A percentile compares a stretch with the other conserved stretches of the same genome.
Conservation (phyloP, 2,329 filamentous ascomycete genomes). For the Arthrobotrys entomopaga region DNA sequence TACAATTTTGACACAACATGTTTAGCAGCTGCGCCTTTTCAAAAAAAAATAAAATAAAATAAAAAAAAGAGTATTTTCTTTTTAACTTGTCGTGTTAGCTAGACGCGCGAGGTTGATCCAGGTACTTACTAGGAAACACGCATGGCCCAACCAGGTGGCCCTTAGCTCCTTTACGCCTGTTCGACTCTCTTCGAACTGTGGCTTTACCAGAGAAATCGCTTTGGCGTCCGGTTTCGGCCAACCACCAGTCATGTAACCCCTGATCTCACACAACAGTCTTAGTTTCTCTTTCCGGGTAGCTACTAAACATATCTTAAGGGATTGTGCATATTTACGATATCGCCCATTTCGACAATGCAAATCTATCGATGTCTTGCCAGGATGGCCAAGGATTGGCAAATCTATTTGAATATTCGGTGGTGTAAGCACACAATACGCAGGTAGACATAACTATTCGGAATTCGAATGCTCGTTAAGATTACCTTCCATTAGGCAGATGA, state of each 20-base stretch:
- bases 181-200: slow-evolving; percentile 50
- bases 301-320: not conserved
- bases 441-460: not conserved
- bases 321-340: slow-evolving; percentile 29
- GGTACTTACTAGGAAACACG: slow-evolving; percentile 71
- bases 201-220: slow-evolving; percentile 40
- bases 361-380: slow-evolving; percentile 31
- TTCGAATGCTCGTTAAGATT: not conserved
- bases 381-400: slow-evolving; percentile 53
- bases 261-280: slow-evolving; percentile 21
- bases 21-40: slow-evolving; percentile 41
- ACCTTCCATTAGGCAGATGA: slow-evolving; percentile 52
- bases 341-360: slow-evolving; percentile 33
- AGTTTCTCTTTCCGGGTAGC: slow-evolving; percentile 26
- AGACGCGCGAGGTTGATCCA: slow-evolving; percentile 7
- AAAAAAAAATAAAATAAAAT: no score
- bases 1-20: slow-evolving; percentile 39
- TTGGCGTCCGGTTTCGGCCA: slow-evolving; percentile 38
- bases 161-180: slow-evolving; percentile 68
- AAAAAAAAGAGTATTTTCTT: no score
- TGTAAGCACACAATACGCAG: slow-evolving; percentile 15
- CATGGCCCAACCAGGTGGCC: slow-evolving; percentile 94
- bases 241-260: slow-evolving; percentile 21
- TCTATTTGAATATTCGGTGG: slow-evolving; percentile 11
- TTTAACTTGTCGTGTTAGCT: not conserved